A percentile compares a stretch with the other conserved stretches of the same genome.
Evolutionary conservation across 345 rosid genomes (phyloP).

Genomic region (Draba incana): DNA sequence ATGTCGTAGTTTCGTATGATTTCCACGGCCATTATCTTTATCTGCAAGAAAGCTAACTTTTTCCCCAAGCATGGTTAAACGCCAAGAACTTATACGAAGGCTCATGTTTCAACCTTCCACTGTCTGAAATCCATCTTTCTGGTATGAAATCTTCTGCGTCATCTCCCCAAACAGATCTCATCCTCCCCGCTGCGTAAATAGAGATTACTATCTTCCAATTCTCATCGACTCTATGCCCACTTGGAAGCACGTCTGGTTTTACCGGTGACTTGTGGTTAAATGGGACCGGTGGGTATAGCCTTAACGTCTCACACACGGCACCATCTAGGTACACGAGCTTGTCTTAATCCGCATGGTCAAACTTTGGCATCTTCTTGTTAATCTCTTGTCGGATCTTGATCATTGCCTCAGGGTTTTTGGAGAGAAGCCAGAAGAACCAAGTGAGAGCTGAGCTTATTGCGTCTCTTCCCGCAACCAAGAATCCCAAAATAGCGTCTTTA

Average conservation of each 20-base stretch:
- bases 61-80: slow-evolving; percentile 56
- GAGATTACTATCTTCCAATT: slow-evolving; percentile 2
- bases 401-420: slow-evolving; percentile 42
- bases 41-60: slow-evolving; percentile 37
- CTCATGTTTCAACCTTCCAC: too few species aligned
- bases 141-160: too few species aligned
- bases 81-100: slow-evolving; percentile 52
- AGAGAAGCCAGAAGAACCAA: slow-evolving; percentile 56
- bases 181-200: too few species aligned
- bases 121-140: neutral
- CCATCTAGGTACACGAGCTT: slow-evolving; percentile 43
- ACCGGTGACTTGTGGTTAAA: slow-evolving; percentile 32
- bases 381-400: slow-evolving; percentile 52
- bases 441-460: slow-evolving; percentile 37
- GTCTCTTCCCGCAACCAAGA: slow-evolving; percentile 53
- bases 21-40: slow-evolving; percentile 28
- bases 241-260: slow-evolving; percentile 42
- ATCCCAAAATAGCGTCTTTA: slow-evolving; percentile 48
- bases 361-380: slow-evolving; percentile 2
- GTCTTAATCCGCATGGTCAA: neutral
- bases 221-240: slow-evolving; percentile 42
- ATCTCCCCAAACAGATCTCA: too few species aligned
- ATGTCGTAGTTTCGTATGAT: slow-evolving; percentile 46
- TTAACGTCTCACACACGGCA: slow-evolving; percentile 41
- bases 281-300: slow-evolving; percentile 48